Evolutionary conservation across 371 early-diverging fungal genomes (phyloP), one percentile per base, ranked within the genome.

Genomic region (Haplosporangium sp.): DNA sequence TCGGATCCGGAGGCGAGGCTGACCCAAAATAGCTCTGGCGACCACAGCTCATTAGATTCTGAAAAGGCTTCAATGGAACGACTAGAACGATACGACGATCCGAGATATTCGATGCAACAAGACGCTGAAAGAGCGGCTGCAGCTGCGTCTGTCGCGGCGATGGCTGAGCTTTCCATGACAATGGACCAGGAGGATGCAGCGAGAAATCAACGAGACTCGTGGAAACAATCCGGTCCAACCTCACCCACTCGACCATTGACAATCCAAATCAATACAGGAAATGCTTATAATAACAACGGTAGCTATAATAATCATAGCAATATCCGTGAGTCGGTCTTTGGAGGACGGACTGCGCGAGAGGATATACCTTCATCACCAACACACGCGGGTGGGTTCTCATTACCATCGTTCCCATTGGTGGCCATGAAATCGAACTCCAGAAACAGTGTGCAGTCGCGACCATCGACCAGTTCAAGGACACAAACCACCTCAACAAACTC

Each of bases 251-350:
- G 40, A 43, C 29, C 43, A 29, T 18, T 41, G 14, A 29, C 10
- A 9, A 9, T 45, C 29, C 29, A 29, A 14, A n/a, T 43, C 43
- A 5, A 12, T 21, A 18, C 29, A 5, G 23, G 14, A 11, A 54
- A n/a, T 43, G 5, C 41, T n/a, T n/a, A n/a, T n/a, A n/a, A n/a
- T n/a, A n/a, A n/a, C n/a, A n/a, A n/a, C n/a, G 29, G 29, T 29
- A 29, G 29, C 29, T 4, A 29, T 29, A 29, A 14, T 6, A 38
- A 18, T 43, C 70, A 40, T 29, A 63, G 63, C 14, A 57, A 69
- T 50, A 48, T 69, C 20, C 70, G 70, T 16, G 70, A 69, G 29
- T 69, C 70, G 9, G 70, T 69, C 4, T 69, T 69, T 63, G 70
- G 70, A 41, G 70, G 70, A 5, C 43, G 70, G 16, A 69, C 70